Conservation (phyloP, 176 grass and related monocot species). For the Triticum turgidum region DNA sequence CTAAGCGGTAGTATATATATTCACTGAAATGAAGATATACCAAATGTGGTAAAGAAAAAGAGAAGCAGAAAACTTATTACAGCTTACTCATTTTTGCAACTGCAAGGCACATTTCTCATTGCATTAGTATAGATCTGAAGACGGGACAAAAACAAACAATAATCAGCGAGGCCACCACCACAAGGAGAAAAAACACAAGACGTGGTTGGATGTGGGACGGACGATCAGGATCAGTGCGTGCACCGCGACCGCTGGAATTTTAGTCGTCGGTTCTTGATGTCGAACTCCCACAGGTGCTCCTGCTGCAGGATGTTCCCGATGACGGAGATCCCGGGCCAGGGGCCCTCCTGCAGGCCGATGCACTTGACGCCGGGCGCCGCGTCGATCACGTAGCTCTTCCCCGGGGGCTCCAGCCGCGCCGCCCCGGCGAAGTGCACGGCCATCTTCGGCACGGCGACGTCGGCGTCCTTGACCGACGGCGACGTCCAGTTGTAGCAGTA, state of each 20-base stretch:
- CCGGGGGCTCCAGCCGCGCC: conserved; percentile 62
- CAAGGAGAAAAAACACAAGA: conserved; percentile 11
- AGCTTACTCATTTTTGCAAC: conserved; percentile 42
- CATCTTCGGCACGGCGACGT: conserved; percentile 40
- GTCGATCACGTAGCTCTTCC: conserved; percentile 97
- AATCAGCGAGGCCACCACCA: conserved; percentile 42
- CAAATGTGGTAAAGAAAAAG: background rate
- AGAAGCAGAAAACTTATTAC: conserved; percentile 30
- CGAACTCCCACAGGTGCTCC: conserved; percentile 98
- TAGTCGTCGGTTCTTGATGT: conserved; percentile 63
- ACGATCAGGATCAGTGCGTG: conserved; percentile 31
- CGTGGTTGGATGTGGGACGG: background rate
- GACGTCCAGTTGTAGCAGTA: conserved; percentile 99
- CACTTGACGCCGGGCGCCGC: conserved; percentile 78
- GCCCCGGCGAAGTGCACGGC: conserved; percentile 62
- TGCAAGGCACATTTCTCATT: conserved; percentile 40
- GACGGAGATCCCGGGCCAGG: conserved; percentile 68
- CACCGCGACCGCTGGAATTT: conserved; percentile 68
- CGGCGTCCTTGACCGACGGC: background rate
- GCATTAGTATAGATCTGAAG: conserved; percentile 45
- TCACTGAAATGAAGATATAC: conserved; percentile 15
- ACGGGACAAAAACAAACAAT: background rate
- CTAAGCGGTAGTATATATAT: conserved; percentile 20
- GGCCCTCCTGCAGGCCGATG: conserved; percentile 63
- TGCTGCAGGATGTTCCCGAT: conserved; percentile 95